phyloP scores from a whole-genome alignment of 139 green algal species.

The Chloropicon primus region DNA sequence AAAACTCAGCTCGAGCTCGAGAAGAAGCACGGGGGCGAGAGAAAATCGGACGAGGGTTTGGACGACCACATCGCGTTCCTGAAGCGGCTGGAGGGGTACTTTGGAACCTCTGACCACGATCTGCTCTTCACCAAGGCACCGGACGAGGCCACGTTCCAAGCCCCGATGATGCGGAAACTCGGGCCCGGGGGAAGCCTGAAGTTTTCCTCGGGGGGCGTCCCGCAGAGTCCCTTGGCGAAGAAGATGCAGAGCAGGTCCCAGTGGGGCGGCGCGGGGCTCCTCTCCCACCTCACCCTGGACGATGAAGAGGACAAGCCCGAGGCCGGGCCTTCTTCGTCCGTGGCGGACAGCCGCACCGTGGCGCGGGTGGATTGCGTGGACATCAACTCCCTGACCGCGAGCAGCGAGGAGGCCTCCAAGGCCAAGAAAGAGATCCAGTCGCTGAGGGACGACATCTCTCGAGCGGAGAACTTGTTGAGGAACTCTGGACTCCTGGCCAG shows the following conservation, averaged over 20 bases:
- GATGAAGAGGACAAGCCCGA: not conserved
- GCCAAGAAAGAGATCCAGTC: not conserved
- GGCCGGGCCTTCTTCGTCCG: no score
- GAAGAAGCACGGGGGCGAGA: slow-evolving; percentile 44
- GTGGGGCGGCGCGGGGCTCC: not conserved
- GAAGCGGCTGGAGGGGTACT: slow-evolving; percentile 18
- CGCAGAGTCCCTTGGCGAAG: not conserved
- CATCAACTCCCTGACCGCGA: not conserved
- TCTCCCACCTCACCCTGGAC: not conserved
- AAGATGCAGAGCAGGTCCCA: not conserved
- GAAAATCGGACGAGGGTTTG: slow-evolving; percentile 19
- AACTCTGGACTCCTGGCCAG: not conserved
- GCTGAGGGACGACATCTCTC: not conserved
- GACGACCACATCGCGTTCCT: slow-evolving; percentile 33
- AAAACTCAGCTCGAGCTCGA: slow-evolving; percentile 52
- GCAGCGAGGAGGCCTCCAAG: not conserved
- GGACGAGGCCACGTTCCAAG: not conserved
- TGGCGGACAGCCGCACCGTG: not conserved
- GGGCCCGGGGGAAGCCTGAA: not conserved
- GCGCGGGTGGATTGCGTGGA: not conserved
- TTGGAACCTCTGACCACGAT: slow-evolving; percentile 25
- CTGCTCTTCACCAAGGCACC: slow-evolving; percentile 48
- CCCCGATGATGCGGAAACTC: not conserved
- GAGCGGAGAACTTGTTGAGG: not conserved
- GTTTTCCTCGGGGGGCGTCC: not conserved